These are phyloP conservation scores for Nicotiana noctiflora DNA, from an alignment of 257 asterid species.

Conservation along the genomic window DNA sequence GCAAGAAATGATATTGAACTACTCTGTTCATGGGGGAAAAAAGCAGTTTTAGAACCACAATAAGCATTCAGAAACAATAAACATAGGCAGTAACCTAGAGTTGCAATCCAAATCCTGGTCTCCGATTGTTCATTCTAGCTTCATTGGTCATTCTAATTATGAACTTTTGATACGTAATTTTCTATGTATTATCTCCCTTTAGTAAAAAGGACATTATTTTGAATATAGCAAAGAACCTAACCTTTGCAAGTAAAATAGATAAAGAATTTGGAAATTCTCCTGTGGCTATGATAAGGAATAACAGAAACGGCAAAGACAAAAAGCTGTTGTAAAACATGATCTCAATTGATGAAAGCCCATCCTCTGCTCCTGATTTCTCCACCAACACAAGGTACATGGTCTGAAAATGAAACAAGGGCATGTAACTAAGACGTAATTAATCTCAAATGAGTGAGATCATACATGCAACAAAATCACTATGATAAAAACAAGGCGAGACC, in stretches of 20 bases:
- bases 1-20: slow-evolving; percentile 49
- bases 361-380: slow-evolving; percentile 97
- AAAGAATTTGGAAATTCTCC: slow-evolving; percentile 88
- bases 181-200: not conserved
- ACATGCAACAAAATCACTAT: not conserved
- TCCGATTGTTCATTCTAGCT: not conserved
- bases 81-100: not conserved
- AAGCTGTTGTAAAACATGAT: slow-evolving; percentile 88
- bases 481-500: slow-evolving; percentile 34
- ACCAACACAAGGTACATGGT: slow-evolving; percentile 98
- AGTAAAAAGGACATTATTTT: not conserved
- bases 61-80: not conserved
- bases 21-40: slow-evolving; percentile 42
- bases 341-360: slow-evolving; percentile 87
- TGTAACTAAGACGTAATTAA: not conserved
- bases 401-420: slow-evolving; percentile 35
- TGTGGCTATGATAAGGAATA: slow-evolving; percentile 78
- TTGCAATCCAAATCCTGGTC: not conserved
- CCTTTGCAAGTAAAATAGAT: slow-evolving; percentile 65
- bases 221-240: slow-evolving; percentile 23
- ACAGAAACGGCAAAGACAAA: slow-evolving; percentile 76
- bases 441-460: not conserved
- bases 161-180: not conserved
- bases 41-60: not conserved
- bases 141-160: not conserved